Conservation (phyloP, 2,329 filamentous ascomycete genomes). For the Ophiocordyceps robertsii region DNA sequence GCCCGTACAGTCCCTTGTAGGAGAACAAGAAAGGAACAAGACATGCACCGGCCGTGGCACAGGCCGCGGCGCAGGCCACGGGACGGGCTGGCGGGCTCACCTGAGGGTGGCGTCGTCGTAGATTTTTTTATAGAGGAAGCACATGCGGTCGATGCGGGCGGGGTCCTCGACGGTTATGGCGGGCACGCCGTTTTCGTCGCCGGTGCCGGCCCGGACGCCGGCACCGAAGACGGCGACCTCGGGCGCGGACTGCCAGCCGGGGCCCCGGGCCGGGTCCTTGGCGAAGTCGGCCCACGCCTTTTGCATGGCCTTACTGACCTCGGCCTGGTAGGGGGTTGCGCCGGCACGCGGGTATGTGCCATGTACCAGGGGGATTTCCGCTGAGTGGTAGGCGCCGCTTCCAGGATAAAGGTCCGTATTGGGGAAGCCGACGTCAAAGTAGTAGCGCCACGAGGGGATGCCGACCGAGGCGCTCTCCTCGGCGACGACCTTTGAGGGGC, state of each 20-base stretch:
- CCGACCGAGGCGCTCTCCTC: conserved; percentile 16
- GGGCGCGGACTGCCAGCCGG: conserved; percentile 11
- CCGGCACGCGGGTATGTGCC: conserved; percentile 15
- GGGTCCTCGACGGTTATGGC: neutral
- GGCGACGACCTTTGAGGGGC: conserved; percentile 10
- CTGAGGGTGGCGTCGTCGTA: neutral
- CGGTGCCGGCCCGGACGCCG: conserved; percentile 5
- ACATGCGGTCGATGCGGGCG: neutral
- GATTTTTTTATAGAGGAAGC: neutral
- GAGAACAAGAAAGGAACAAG: no score
- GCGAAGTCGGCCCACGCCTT: conserved; percentile 16
- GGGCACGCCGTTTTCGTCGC: neutral
- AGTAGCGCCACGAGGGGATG: conserved; percentile 28
- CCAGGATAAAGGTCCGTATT: conserved; percentile 25
- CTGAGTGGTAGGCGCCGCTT: conserved; percentile 28
- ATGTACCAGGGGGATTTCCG: conserved; percentile 30
- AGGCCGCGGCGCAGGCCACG: no score
- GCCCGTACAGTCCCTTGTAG: no score
- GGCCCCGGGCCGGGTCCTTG: conserved; percentile 10
- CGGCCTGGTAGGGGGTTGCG: conserved; percentile 8
- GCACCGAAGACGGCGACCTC: conserved; percentile 12
- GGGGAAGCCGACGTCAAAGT: conserved; percentile 33
- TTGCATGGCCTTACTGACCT: conserved; percentile 11
- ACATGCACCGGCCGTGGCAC: no score
- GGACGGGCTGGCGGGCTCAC: neutral